These are phyloP conservation scores for Daldinia bambusicola DNA, from an alignment of 495 filamentous ascomycete genomes.

Conservation along the genomic window DNA sequence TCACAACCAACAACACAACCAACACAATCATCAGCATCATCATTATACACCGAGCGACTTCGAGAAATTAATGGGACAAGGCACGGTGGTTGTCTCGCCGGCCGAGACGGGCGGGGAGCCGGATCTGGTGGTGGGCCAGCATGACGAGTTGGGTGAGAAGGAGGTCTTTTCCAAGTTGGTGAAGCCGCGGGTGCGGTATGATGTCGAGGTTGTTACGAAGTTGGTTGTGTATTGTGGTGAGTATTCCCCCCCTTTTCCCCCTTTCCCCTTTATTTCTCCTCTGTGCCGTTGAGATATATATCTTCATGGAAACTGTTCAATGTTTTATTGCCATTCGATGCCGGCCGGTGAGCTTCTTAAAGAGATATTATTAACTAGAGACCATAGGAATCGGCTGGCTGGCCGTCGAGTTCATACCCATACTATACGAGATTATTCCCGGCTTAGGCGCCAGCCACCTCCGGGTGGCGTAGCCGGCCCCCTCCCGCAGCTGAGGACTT, in stretches of 20 bases:
- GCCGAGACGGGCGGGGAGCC: slow-evolving; percentile 51
- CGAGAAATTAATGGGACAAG: slow-evolving; percentile 76
- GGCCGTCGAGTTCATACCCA: slow-evolving; percentile 72
- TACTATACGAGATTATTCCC: slow-evolving; percentile 69
- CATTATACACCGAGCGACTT: slow-evolving; percentile 62
- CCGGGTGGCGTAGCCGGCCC: slow-evolving; percentile 32
- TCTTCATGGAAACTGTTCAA: background rate
- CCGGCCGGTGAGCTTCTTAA: background rate
- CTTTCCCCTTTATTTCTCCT: background rate
- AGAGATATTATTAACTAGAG: slow-evolving; percentile 13
- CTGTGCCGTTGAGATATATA: background rate
- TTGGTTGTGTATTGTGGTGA: slow-evolving; percentile 93
- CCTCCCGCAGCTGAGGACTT: background rate
- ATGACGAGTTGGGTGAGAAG: slow-evolving; percentile 69
- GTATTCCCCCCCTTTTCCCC: slow-evolving; percentile 37
- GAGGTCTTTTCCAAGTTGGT: slow-evolving; percentile 88
- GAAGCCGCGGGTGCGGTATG: slow-evolving; percentile 90
- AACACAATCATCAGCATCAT: background rate
- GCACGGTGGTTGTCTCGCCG: slow-evolving; percentile 53
- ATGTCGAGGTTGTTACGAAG: slow-evolving; percentile 97
- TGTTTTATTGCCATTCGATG: background rate
- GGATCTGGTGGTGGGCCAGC: slow-evolving; percentile 52
- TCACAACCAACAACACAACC: too few relatives aligned
- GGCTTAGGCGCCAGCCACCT: slow-evolving; percentile 63
- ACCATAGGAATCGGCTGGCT: slow-evolving; percentile 74